Conservation (phyloP, 495 filamentous ascomycete species). For the Talaromyces proteolyticus region DNA sequence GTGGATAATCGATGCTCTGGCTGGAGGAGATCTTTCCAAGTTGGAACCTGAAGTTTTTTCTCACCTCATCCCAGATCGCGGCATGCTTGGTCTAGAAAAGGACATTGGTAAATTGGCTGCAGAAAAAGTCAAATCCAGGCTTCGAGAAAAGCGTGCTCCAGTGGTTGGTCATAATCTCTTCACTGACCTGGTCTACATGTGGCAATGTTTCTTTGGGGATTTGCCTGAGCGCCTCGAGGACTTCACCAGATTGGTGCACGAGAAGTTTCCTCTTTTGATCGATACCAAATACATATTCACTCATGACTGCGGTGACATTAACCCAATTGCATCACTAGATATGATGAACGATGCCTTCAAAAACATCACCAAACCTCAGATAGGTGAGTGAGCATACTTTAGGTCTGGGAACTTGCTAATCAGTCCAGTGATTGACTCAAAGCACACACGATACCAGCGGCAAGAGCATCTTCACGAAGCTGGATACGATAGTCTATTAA, state of each 20-base stretch:
- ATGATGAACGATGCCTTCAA: slow-evolving; percentile 39
- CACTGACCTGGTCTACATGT: slow-evolving; percentile 67
- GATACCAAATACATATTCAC: slow-evolving; percentile 78
- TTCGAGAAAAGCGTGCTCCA: slow-evolving; percentile 44
- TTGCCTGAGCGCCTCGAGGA: slow-evolving; percentile 57
- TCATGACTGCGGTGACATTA: slow-evolving; percentile 43
- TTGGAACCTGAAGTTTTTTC: slow-evolving; percentile 45
- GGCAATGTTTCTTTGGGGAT: slow-evolving; percentile 58
- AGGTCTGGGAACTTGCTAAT: slow-evolving; percentile 3
- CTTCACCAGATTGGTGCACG: slow-evolving; percentile 48
- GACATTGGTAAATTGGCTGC: slow-evolving; percentile 17
- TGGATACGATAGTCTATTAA: slow-evolving; percentile 68
- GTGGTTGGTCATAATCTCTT: slow-evolving; percentile 77
- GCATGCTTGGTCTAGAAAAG: slow-evolving; percentile 19
- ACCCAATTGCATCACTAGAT: slow-evolving; percentile 44
- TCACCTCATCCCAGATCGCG: slow-evolving; percentile 27
- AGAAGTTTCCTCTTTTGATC: slow-evolving; percentile 60
- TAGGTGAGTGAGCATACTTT: slow-evolving; percentile 28
- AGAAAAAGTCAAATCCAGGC: slow-evolving; percentile 19
- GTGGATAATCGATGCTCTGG: slow-evolving; percentile 65
- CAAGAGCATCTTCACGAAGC: slow-evolving; percentile 53
- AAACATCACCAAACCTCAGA: slow-evolving; percentile 30
- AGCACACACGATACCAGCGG: slow-evolving; percentile 43
- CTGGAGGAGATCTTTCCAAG: slow-evolving; percentile 47
- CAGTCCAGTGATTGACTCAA: slow-evolving; percentile 24